Evolutionary conservation across 495 filamentous ascomycete species (phyloP), one percentile per base, ranked within the genome.

Genomic region (Penicillium pancosmium): DNA sequence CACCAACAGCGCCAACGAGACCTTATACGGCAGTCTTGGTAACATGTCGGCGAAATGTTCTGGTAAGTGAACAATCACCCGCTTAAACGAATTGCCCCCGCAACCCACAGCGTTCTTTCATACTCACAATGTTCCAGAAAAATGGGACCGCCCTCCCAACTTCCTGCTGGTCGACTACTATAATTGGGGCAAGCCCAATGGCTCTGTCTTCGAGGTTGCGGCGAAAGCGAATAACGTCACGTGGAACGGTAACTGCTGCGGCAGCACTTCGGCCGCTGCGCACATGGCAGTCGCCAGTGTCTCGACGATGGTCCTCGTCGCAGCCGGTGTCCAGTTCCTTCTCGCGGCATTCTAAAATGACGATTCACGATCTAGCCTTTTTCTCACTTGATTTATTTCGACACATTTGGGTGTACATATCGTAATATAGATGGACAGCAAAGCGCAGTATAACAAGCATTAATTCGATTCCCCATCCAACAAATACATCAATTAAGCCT

Each of bases 161-260:
- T 89, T 96, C 64, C 80, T 98, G 8, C 84, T 97, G 25, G 91
- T 97, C 5, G 93, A 98, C 69, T 95, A 90, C 69, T 96, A 93
- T 73, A 89, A 95, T 64, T 72, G 73, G 52, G 91, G 90, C 51
- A 77, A 75, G 12, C 84, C 74, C 52, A 82, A 84, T 55, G 93
- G 93, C n/a, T 88, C 89, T 4, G 93, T 97, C 43, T 97, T 98
- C 67, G 86, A 93, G 66, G 92, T 94, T 40, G 93, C 93, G 3
- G 93, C 93, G 10, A 69, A 80, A 60, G 85, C 87, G 67, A 98
- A 98, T 71, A 89, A 91, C 57, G 91, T 98, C 52, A 89, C 88
- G 1, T 97, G 92, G 66, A 82, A 85, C 62, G 70, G 86, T 49
- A 69, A 78, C 16, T 96, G 92, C 77, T 97, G 92, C 65, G 91